A percentile compares a stretch with the other conserved stretches of the same genome.
Evolutionary conservation across 2,329 filamentous ascomycete species (phyloP).

Genomic region (Ophiostoma populinum): DNA sequence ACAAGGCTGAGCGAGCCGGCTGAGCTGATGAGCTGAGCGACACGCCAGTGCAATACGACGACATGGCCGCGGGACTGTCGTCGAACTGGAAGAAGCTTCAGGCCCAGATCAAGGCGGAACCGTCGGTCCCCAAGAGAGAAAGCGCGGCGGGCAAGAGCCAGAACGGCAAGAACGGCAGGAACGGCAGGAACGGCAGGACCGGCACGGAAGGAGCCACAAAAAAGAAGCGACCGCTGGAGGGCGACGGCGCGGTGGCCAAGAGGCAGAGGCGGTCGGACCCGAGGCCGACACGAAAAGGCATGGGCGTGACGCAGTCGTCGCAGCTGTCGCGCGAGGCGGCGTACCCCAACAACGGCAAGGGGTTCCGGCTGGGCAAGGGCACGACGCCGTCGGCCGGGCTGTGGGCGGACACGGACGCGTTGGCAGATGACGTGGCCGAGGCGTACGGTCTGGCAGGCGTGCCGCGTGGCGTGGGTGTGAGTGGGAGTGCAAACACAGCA

Average conservation of each 20-base stretch:
- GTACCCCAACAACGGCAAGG: constrained; percentile 13
- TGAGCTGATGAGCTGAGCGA: too few relatives aligned
- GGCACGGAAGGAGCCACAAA: not conserved
- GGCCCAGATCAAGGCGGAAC: constrained; percentile 35
- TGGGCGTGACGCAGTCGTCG: constrained; percentile 40
- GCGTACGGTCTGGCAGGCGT: constrained; percentile 39
- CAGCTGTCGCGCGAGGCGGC: constrained; percentile 19
- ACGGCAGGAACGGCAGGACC: not conserved
- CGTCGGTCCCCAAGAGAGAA: constrained; percentile 15
- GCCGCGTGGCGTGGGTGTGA: not conserved
- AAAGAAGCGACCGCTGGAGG: too few relatives aligned
- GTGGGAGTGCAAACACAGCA: too few relatives aligned
- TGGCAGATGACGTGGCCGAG: constrained; percentile 40
- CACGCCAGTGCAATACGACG: too few relatives aligned
- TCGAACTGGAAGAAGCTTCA: constrained; percentile 70
- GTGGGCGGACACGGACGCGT: constrained; percentile 43
- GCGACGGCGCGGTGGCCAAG: too few relatives aligned
- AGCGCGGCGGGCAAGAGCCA: not conserved
- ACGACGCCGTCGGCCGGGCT: constrained; percentile 37
- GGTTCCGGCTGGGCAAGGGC: constrained; percentile 9
- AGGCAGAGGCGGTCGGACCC: too few relatives aligned
- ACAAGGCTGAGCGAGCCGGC: too few relatives aligned
- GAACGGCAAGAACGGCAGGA: not conserved
- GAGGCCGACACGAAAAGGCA: constrained; percentile 18
- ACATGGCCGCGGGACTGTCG: constrained; percentile 33